Percentiles rank a stretch among this genome's conserved stretches.
Conservation (phyloP, 2,329 filamentous ascomycete species). For the Hawksworthiomyces lignivorus region DNA sequence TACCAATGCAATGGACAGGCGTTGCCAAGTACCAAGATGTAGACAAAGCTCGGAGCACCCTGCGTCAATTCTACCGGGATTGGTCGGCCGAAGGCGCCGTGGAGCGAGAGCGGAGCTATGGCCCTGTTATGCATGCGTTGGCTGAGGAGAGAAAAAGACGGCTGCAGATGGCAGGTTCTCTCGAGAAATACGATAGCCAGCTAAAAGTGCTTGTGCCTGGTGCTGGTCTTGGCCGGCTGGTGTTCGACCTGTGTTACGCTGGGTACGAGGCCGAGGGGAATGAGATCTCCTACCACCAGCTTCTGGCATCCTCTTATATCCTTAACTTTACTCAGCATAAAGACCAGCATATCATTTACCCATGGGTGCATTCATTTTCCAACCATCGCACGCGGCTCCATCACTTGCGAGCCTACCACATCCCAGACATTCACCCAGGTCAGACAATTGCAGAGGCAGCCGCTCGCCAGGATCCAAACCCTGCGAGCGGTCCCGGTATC, state of each 20-base stretch:
- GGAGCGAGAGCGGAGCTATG: slow-evolving; percentile 73
- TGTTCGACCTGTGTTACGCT: slow-evolving; percentile 72
- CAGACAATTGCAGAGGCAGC: slow-evolving; percentile 34
- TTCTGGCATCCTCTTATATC: slow-evolving; percentile 75
- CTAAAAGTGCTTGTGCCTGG: slow-evolving; percentile 77
- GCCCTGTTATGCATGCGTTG: slow-evolving; percentile 62
- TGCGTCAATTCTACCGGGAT: slow-evolving; percentile 90
- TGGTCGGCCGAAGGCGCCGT: slow-evolving; percentile 72
- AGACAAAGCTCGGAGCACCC: slow-evolving; percentile 85
- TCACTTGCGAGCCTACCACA: slow-evolving; percentile 63
- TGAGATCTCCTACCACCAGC: slow-evolving; percentile 93
- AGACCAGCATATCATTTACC: slow-evolving; percentile 65
- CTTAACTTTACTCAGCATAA: slow-evolving; percentile 58
- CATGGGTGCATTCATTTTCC: slow-evolving; percentile 82
- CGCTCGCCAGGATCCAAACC: background rate
- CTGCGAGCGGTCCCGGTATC: slow-evolving; percentile 14
- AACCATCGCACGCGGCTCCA: slow-evolving; percentile 69
- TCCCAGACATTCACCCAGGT: slow-evolving; percentile 76
- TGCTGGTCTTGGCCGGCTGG: slow-evolving; percentile 77
- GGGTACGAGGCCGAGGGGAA: slow-evolving; percentile 81
- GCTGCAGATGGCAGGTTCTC: slow-evolving; percentile 7
- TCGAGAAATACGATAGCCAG: slow-evolving; percentile 23
- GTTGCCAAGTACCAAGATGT: slow-evolving; percentile 66
- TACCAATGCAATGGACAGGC: slow-evolving; percentile 58
- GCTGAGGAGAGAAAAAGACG: slow-evolving; percentile 32